Conservation (phyloP, 2,329 filamentous ascomycete species). For the Aureobasidium melanogenum region DNA sequence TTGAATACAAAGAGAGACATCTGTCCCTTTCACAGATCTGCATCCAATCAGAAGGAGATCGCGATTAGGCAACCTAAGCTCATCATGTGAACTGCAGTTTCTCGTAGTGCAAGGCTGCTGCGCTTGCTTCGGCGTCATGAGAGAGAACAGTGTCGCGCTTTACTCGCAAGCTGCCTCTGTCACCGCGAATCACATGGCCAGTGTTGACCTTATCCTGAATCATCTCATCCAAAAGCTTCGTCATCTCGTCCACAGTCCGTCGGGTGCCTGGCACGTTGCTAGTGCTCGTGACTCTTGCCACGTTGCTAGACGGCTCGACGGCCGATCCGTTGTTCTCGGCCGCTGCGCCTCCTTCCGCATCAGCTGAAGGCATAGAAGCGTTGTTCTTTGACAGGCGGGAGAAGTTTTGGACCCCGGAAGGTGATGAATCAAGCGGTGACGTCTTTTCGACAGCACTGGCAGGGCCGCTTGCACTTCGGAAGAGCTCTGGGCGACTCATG, state of each 20-base stretch:
- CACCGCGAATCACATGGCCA: slow-evolving; percentile 58
- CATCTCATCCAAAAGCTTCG: slow-evolving; percentile 90
- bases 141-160: slow-evolving; percentile 20
- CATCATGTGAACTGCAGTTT: neutral
- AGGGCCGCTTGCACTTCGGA: slow-evolving; percentile 23
- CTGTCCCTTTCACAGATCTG: neutral
- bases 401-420: slow-evolving; percentile 13
- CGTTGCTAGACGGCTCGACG: slow-evolving; percentile 16
- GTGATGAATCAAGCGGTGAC: neutral
- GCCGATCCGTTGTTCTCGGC: slow-evolving; percentile 16
- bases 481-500: slow-evolving; percentile 23
- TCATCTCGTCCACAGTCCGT: slow-evolving; percentile 84
- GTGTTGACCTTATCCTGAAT: slow-evolving; percentile 78
- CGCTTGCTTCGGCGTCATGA: neutral
- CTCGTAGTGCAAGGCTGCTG: neutral
- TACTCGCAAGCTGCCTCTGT: slow-evolving; percentile 53
- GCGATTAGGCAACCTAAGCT: neutral
- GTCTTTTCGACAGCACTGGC: neutral
- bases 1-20: too few relatives aligned
- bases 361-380: neutral
- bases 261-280: neutral
- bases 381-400: slow-evolving; percentile 13
- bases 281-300: neutral
- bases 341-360: neutral
- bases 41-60: neutral